phyloP scores from a whole-genome alignment of 2,329 filamentous ascomycete genomes.

The Cladophialophora psammophila region DNA sequence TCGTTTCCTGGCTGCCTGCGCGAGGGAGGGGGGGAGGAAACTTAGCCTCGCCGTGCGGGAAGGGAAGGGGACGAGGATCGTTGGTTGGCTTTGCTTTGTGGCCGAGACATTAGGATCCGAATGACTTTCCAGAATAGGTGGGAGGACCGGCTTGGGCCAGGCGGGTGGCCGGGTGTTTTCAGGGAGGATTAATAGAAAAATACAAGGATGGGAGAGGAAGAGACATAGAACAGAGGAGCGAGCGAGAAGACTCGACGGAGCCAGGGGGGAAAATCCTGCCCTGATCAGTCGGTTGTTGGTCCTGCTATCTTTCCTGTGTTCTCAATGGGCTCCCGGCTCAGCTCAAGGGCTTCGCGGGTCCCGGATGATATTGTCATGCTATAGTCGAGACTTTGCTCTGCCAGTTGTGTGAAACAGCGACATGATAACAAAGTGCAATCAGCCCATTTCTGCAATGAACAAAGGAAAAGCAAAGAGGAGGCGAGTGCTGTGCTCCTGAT shows the following conservation, averaged over 20 bases:
- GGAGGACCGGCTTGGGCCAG: no score
- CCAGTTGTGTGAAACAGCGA: background rate
- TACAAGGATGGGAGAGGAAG: no score
- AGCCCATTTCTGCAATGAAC: no score
- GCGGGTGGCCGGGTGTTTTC: no score
- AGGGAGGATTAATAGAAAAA: no score
- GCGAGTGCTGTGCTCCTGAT: constrained; percentile 8
- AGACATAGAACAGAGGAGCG: no score
- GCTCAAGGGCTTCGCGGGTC: background rate
- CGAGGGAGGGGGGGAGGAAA: background rate
- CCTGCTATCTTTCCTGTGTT: background rate
- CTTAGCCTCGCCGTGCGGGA: background rate
- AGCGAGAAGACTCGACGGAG: no score
- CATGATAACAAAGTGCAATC: background rate
- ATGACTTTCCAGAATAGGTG: background rate
- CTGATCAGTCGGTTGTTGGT: background rate
- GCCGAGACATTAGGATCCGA: constrained; percentile 1
- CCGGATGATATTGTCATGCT: background rate
- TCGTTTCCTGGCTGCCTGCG: no score
- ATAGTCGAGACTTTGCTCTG: background rate
- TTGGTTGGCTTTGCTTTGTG: background rate
- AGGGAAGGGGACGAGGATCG: background rate
- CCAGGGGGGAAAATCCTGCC: background rate
- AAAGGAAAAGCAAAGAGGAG: constrained; percentile 5
- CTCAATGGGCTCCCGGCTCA: no score